phyloP scores from a whole-genome alignment of 768 basidiomycete genomes.

The Hygrocybe coccinea region DNA sequence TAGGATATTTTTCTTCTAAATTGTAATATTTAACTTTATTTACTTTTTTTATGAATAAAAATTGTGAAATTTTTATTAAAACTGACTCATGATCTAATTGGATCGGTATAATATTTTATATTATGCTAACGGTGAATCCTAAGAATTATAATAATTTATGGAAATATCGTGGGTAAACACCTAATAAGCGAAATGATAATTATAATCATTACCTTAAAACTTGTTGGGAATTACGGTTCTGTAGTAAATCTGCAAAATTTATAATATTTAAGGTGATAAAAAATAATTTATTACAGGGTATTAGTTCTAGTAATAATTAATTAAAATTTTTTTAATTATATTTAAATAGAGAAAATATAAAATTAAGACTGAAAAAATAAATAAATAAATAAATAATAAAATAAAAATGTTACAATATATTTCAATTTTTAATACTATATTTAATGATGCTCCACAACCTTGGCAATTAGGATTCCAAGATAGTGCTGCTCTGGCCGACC shows the following conservation, averaged over 20 bases:
- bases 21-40: too few relatives aligned
- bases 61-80: too few relatives aligned
- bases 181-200: too few relatives aligned
- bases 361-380: neutral
- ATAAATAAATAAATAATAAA: neutral
- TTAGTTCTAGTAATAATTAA: constrained; percentile 13
- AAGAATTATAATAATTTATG: too few relatives aligned
- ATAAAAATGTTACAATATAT: constrained; percentile 13
- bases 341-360: constrained; percentile 8
- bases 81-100: too few relatives aligned
- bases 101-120: too few relatives aligned
- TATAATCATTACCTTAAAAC: too few relatives aligned
- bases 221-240: neutral
- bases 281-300: neutral
- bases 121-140: too few relatives aligned
- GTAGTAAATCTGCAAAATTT: constrained; percentile 4
- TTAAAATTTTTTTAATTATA: neutral
- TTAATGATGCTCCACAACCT: constrained; percentile 15
- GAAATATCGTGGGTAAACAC: too few relatives aligned
- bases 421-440: constrained; percentile 10
- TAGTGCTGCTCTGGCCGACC: constrained; percentile 16
- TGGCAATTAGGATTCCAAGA: constrained; percentile 16
- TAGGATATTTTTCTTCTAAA: neutral
- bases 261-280: neutral
- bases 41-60: too few relatives aligned